phyloP scores from a whole-genome alignment of 768 basidiomycete genomes.

The Coprinellus aureogranulatus region DNA sequence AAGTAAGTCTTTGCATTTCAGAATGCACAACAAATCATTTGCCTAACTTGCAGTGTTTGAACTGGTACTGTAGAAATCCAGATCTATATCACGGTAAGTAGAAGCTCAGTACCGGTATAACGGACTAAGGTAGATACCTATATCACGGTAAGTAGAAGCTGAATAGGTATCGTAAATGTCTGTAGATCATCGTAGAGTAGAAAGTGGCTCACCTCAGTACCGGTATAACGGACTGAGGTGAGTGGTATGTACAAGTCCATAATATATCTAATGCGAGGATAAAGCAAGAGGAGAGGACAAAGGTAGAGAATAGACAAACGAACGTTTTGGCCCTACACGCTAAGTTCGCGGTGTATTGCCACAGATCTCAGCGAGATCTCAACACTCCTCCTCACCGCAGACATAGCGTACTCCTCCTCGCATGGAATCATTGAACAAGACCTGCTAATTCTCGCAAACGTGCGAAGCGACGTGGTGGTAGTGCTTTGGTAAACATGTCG shows the following conservation, averaged over 20 bases:
- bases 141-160: not conserved
- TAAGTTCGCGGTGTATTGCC: not conserved
- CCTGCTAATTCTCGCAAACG: not conserved
- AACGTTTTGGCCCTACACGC: not conserved
- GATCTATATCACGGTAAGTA: no score
- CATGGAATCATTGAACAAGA: not conserved
- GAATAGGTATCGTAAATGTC: not conserved
- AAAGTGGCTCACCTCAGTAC: not conserved
- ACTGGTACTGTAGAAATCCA: no score
- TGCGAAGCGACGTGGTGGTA: not conserved
- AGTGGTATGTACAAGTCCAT: not conserved
- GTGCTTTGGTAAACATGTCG: slow-evolving; percentile 13
- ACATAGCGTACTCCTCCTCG: not conserved
- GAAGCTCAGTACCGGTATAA: no score
- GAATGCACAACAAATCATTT: no score
- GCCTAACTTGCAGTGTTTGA: no score
- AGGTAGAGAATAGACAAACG: not conserved
- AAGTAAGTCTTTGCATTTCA: no score
- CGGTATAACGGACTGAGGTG: not conserved
- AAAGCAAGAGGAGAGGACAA: not conserved
- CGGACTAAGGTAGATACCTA: no score
- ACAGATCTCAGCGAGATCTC: not conserved
- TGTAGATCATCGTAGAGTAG: not conserved
- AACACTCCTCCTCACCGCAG: not conserved
- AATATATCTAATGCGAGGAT: not conserved